These are phyloP conservation scores for Stemphylium beticola DNA, from an alignment of 2,329 filamentous ascomycete genomes.

Conservation along the genomic window DNA sequence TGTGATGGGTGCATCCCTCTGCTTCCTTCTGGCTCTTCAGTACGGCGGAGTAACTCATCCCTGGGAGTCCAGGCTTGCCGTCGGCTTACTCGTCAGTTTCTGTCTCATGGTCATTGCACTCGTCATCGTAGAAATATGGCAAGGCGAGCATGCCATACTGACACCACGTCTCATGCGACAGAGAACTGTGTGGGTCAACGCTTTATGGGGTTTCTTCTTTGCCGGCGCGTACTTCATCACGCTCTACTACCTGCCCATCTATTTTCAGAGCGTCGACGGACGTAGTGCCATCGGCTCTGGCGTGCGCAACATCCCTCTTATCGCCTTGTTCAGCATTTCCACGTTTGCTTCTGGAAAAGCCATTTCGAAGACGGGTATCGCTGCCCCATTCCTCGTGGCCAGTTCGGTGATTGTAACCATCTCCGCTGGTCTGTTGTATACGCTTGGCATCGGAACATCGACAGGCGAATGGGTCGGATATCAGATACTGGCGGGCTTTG, in stretches of 20 bases:
- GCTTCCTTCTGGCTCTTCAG: slow-evolving; percentile 55
- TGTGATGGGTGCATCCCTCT: slow-evolving; percentile 48
- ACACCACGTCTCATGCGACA: not conserved
- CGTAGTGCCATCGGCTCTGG: slow-evolving; percentile 44
- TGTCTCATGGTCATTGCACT: not conserved
- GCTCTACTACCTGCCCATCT: slow-evolving; percentile 57
- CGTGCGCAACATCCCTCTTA: slow-evolving; percentile 52
- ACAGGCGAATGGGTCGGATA: slow-evolving; percentile 55
- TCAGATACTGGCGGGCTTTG: slow-evolving; percentile 53
- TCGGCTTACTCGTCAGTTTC: not conserved
- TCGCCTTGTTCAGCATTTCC: slow-evolving; percentile 40
- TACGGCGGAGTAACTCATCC: slow-evolving; percentile 46
- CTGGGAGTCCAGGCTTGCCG: slow-evolving; percentile 19
- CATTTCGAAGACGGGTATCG: slow-evolving; percentile 38
- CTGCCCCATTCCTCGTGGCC: slow-evolving; percentile 41
- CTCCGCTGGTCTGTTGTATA: slow-evolving; percentile 52
- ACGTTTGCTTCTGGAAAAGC: not conserved
- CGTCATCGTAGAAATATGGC: not conserved
- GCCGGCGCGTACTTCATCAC: slow-evolving; percentile 35
- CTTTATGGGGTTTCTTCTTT: not conserved
- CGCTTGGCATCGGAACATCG: slow-evolving; percentile 45
- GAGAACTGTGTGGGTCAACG: not conserved
- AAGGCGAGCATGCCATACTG: not conserved
- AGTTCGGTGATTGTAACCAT: slow-evolving; percentile 41
- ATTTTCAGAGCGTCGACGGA: slow-evolving; percentile 54